phyloP scores from a whole-genome alignment of 2,329 filamentous ascomycete species.

The Aspergillus costaricaensis region DNA sequence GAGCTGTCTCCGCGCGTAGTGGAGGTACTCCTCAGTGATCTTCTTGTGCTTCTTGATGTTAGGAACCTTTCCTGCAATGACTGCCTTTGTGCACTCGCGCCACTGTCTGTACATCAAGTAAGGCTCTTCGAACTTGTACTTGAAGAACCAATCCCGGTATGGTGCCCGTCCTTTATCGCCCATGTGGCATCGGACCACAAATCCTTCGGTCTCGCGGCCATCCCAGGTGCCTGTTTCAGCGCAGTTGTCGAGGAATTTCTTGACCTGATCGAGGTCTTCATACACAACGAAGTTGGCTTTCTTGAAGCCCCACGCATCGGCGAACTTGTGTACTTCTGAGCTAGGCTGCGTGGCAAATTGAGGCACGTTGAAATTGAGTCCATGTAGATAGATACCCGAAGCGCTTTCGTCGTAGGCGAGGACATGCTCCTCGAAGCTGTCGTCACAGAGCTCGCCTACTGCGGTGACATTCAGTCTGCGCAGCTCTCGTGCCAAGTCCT shows the following conservation, averaged over 20 bases:
- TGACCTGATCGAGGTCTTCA: slow-evolving; percentile 72
- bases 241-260: slow-evolving; percentile 76
- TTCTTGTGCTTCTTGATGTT: slow-evolving; percentile 81
- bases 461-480: slow-evolving; percentile 84
- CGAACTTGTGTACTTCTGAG: slow-evolving; percentile 81
- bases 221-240: slow-evolving; percentile 88
- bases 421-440: slow-evolving; percentile 95
- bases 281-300: slow-evolving; percentile 80
- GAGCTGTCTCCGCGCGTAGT: slow-evolving; percentile 75
- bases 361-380: slow-evolving; percentile 93
- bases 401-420: slow-evolving; percentile 80
- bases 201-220: slow-evolving; percentile 92
- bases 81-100: slow-evolving; percentile 91
- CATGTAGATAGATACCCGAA: slow-evolving; percentile 91
- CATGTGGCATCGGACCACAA: slow-evolving; percentile 87
- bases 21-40: slow-evolving; percentile 88
- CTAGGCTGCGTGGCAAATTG: slow-evolving; percentile 86
- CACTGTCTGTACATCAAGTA: slow-evolving; percentile 99
- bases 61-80: slow-evolving; percentile 74
- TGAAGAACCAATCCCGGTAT: slow-evolving; percentile 98
- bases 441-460: slow-evolving; percentile 94
- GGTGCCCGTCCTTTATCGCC: slow-evolving; percentile 50
- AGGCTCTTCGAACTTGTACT: slow-evolving; percentile 99
- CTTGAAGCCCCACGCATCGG: slow-evolving; percentile 88
- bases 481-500: slow-evolving; percentile 75